These are phyloP conservation scores for Huntiella savannae DNA, from an alignment of 2,329 filamentous ascomycete species.

Conservation along the genomic window DNA sequence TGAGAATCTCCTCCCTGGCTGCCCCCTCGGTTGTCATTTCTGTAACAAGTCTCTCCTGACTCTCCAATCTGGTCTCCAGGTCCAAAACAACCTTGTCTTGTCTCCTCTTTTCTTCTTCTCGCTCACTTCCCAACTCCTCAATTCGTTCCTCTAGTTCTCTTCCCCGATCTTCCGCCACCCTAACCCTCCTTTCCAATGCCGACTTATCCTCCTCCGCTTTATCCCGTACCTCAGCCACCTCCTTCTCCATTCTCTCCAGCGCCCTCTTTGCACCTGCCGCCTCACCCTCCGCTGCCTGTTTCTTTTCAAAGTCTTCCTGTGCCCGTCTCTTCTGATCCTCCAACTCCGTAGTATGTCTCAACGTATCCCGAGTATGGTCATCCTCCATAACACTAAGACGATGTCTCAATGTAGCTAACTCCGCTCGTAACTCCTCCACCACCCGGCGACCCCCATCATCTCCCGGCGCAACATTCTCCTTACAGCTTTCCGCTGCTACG, in stretches of 20 bases:
- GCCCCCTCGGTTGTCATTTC: slow-evolving; percentile 41
- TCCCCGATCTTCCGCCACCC: slow-evolving; percentile 56
- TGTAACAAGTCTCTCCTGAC: slow-evolving; percentile 28
- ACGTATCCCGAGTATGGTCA: slow-evolving; percentile 59
- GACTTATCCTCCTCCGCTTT: slow-evolving; percentile 35
- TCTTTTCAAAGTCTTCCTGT: slow-evolving; percentile 65
- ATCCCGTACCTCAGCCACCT: slow-evolving; percentile 33
- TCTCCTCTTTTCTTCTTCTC: slow-evolving; percentile 50
- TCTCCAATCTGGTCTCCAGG: slow-evolving; percentile 31
- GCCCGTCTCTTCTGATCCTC: slow-evolving; percentile 61
- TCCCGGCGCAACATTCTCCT: slow-evolving; percentile 39
- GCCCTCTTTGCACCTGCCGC: slow-evolving; percentile 30
- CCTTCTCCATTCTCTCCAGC: slow-evolving; percentile 29
- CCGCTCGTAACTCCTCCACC: slow-evolving; percentile 68
- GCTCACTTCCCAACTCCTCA: slow-evolving; percentile 45
- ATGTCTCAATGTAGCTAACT: slow-evolving; percentile 74
- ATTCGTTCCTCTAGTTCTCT: slow-evolving; percentile 59
- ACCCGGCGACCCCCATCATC: slow-evolving; percentile 37
- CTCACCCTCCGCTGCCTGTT: slow-evolving; percentile 39
- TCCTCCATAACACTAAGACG: slow-evolving; percentile 74
- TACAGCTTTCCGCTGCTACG: slow-evolving; percentile 37
- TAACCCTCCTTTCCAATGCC: slow-evolving; percentile 47
- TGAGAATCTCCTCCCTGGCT: slow-evolving; percentile 34
- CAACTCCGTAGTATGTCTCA: slow-evolving; percentile 69
- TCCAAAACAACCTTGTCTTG: slow-evolving; percentile 35